These are phyloP conservation scores for Tuber indicum DNA, from an alignment of 495 filamentous ascomycete species.

Conservation along the genomic window DNA sequence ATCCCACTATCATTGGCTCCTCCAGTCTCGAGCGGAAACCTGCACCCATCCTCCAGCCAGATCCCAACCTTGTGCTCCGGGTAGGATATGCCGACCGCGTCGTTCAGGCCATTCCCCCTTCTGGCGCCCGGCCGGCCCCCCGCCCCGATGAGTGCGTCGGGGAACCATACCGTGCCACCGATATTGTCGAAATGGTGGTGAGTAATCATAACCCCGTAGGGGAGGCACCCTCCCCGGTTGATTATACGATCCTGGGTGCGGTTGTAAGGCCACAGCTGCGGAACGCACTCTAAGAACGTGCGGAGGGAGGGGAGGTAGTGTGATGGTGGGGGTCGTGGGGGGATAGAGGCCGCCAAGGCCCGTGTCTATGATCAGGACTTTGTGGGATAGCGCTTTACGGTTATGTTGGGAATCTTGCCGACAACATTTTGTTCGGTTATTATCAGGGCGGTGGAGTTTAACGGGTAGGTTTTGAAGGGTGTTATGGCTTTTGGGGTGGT, in stretches of 20 bases:
- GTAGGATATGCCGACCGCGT: neutral
- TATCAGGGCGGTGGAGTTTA: slow-evolving; percentile 22
- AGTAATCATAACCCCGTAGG: slow-evolving; percentile 18
- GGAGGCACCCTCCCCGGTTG: slow-evolving; percentile 5
- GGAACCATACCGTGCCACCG: slow-evolving; percentile 15
- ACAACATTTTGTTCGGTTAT: slow-evolving; percentile 11
- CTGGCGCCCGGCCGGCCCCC: neutral
- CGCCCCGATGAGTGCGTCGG: slow-evolving; percentile 7
- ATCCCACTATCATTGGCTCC: slow-evolving; percentile 3
- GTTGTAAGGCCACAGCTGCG: neutral
- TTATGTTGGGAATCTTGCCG: slow-evolving; percentile 13
- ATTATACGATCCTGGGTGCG: neutral
- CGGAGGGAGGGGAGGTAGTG: slow-evolving; percentile 8
- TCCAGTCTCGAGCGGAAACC: slow-evolving; percentile 18
- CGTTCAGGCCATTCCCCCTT: neutral
- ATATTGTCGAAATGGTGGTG: slow-evolving; percentile 17
- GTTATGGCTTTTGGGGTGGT: neutral
- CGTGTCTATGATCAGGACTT: slow-evolving; percentile 23
- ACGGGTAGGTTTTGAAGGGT: slow-evolving; percentile 14
- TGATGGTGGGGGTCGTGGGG: neutral
- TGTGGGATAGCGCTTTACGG: slow-evolving; percentile 16
- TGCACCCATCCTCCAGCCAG: slow-evolving; percentile 17
- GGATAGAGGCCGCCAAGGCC: slow-evolving; percentile 8
- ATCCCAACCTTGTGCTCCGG: slow-evolving; percentile 2
- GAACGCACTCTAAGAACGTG: slow-evolving; percentile 16